Conservation (phyloP, 78 protist genomes). For the Dictyostelium capitatum region DNA sequence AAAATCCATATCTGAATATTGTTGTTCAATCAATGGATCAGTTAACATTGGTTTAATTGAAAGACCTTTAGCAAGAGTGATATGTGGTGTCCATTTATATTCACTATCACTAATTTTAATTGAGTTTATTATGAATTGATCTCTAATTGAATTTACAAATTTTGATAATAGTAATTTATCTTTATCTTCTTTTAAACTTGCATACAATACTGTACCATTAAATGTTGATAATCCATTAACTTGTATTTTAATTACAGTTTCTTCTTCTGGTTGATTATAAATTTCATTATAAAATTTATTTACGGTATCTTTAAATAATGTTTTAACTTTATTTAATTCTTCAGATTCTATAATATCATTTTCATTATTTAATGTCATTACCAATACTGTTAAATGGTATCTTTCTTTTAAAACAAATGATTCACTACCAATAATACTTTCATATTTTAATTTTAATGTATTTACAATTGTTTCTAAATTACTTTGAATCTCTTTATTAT, state of each 20-base stretch:
- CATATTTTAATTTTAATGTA: too few relatives aligned
- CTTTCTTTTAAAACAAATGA: background rate
- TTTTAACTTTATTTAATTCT: background rate
- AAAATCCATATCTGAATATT: background rate
- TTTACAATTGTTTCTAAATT: too few relatives aligned
- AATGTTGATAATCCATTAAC: conserved; percentile 18
- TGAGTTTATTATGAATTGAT: background rate
- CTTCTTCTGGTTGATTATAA: background rate
- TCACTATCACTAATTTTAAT: conserved; percentile 10
- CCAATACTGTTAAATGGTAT: background rate
- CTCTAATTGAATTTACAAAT: background rate
- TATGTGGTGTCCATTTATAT: conserved; percentile 29
- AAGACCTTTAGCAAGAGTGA: conserved; percentile 33
- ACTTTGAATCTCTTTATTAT: too few relatives aligned
- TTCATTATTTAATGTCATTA: background rate
- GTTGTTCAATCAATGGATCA: background rate
- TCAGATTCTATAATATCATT: background rate
- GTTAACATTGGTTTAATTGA: background rate
- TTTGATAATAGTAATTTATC: background rate
- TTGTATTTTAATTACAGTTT: background rate
- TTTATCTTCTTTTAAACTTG: conserved; percentile 40
- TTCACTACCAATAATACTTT: background rate
- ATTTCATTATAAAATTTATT: background rate
- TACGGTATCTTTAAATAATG: background rate
- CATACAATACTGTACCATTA: conserved; percentile 4